A percentile compares a stretch with the other conserved stretches of the same genome.
These are phyloP conservation scores for Peronospora farinosa DNA, from an alignment of 352 stramenopile genomes.

Conservation along the genomic window DNA sequence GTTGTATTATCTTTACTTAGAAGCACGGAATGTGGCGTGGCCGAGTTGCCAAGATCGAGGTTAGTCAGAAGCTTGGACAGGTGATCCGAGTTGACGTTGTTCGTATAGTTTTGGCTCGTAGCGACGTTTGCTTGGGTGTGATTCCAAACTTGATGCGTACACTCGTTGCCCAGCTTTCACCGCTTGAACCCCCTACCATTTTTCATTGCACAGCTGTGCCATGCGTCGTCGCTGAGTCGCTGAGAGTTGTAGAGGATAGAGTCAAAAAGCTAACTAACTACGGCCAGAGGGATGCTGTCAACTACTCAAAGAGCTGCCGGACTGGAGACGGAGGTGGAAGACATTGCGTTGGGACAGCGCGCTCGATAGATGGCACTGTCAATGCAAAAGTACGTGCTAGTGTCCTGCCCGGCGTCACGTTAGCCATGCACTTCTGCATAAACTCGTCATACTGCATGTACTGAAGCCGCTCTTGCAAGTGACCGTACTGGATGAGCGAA, in stretches of 20 bases:
- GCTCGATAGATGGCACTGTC: slow-evolving; percentile 21
- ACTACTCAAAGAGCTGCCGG: slow-evolving; percentile 42
- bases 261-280: not conserved
- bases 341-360: slow-evolving; percentile 31
- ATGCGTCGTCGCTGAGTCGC: not conserved
- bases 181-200: no score
- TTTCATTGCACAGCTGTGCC: no score
- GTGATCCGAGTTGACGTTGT: no score
- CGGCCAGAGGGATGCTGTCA: slow-evolving; percentile 6
- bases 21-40: no score
- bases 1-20: no score
- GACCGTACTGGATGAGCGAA: slow-evolving; percentile 41
- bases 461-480: slow-evolving; percentile 36
- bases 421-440: slow-evolving; percentile 37
- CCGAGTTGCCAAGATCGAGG: no score
- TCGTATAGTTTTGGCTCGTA: no score
- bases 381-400: slow-evolving; percentile 36
- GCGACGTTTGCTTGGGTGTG: no score
- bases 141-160: no score
- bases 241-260: not conserved
- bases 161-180: no score
- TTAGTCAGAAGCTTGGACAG: no score
- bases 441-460: slow-evolving; percentile 48
- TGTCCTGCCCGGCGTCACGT: slow-evolving; percentile 27
- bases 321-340: slow-evolving; percentile 29